Conservation (phyloP, 2,329 filamentous ascomycete genomes). For the Tricladium varicosporioides region DNA sequence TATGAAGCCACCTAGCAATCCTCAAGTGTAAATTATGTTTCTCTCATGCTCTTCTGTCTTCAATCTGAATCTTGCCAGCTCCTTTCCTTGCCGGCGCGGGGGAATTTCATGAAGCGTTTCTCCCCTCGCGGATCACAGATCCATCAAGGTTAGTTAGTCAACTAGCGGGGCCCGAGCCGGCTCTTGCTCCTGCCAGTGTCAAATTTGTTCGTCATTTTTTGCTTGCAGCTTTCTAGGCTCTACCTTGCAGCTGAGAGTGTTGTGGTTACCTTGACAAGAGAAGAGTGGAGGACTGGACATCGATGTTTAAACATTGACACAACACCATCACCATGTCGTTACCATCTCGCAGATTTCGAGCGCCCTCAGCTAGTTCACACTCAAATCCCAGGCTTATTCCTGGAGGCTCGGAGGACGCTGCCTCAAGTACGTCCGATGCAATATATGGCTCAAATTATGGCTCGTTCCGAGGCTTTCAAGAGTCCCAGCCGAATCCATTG, state of each 20-base stretch:
- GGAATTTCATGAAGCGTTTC: too few species aligned
- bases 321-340: slow-evolving; percentile 23
- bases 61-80: not conserved
- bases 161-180: too few species aligned
- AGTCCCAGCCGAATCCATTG: slow-evolving; percentile 12
- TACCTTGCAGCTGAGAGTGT: too few species aligned
- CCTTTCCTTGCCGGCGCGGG: too few species aligned
- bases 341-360: slow-evolving; percentile 22
- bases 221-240: too few species aligned
- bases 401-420: slow-evolving; percentile 18
- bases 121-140: too few species aligned
- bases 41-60: not conserved
- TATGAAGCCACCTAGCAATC: not conserved
- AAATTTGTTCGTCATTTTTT: too few species aligned
- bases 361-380: slow-evolving; percentile 24
- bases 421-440: slow-evolving; percentile 13
- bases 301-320: not conserved
- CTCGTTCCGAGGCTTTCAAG: slow-evolving; percentile 22
- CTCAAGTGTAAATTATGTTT: not conserved
- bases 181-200: too few species aligned
- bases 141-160: too few species aligned
- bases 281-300: not conserved
- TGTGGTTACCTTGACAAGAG: too few species aligned
- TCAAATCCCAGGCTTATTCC: slow-evolving; percentile 31
- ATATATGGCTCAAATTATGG: slow-evolving; percentile 23